Conservation (phyloP, 305 asterid species). For the Withania somnifera region DNA sequence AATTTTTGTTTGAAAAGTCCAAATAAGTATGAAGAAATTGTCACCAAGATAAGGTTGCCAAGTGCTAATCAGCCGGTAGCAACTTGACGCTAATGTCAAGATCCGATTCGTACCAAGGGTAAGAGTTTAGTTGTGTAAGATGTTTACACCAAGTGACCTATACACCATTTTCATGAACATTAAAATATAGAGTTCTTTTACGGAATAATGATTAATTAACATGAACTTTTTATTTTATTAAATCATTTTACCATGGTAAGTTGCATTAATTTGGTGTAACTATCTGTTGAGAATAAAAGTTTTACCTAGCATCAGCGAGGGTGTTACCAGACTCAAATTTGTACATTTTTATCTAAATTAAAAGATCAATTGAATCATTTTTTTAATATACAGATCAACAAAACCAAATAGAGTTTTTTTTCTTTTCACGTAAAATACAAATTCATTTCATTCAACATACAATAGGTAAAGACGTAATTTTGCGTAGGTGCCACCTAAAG, state of each 20-base stretch:
- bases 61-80: neutral
- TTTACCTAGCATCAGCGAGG: neutral
- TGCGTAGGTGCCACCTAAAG: neutral
- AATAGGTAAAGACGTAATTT: too few species aligned
- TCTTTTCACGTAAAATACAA: too few species aligned
- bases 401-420: neutral
- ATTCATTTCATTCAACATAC: neutral
- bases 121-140: too few species aligned
- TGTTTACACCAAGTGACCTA: too few species aligned
- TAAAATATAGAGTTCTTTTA: too few species aligned
- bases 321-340: neutral
- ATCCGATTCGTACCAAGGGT: neutral
- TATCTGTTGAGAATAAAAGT: too few species aligned
- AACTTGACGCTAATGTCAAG: neutral
- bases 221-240: too few species aligned
- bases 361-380: neutral
- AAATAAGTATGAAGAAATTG: neutral
- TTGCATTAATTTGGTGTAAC: too few species aligned
- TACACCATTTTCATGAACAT: too few species aligned
- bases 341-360: neutral
- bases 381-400: too few species aligned
- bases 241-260: too few species aligned
- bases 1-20: neutral
- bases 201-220: too few species aligned
- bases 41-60: neutral